phyloP scores from a whole-genome alignment of 495 filamentous ascomycete species.

The Saxispiralis lemnorum region DNA sequence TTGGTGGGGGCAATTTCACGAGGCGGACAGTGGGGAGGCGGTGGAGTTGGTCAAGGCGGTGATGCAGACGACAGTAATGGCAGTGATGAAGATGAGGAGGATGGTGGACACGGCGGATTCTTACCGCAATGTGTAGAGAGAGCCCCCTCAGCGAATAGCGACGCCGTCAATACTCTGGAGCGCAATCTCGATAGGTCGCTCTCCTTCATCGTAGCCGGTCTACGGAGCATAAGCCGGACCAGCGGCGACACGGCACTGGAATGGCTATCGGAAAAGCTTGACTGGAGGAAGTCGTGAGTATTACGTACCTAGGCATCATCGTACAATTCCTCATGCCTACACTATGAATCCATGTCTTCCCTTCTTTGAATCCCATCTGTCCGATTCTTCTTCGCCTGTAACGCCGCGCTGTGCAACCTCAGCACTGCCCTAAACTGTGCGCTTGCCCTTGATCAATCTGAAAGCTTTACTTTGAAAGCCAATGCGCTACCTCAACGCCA shows the following conservation, averaged over 20 bases:
- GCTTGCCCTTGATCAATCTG: too few species aligned
- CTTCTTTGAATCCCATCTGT: not conserved
- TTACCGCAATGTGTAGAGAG: too few species aligned
- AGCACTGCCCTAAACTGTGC: too few species aligned
- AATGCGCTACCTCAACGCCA: too few species aligned
- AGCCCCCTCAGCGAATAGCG: too few species aligned
- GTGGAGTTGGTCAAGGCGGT: not conserved
- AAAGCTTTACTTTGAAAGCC: too few species aligned
- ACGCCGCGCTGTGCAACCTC: too few species aligned
- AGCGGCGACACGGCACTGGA: constrained; percentile 33
- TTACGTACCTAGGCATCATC: not conserved
- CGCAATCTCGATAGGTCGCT: constrained; percentile 28
- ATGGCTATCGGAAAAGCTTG: constrained; percentile 33
- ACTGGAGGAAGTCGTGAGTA: constrained; percentile 14
- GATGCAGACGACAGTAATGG: constrained; percentile 16
- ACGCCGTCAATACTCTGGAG: constrained; percentile 13
- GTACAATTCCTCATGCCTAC: not conserved
- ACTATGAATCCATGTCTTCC: not conserved
- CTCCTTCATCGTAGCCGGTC: constrained; percentile 29
- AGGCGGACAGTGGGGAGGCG: too few species aligned
- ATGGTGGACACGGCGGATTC: constrained; percentile 6
- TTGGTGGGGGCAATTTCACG: not conserved
- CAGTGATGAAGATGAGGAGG: constrained; percentile 17
- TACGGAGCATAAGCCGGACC: constrained; percentile 31
- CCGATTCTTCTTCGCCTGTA: too few species aligned